Percentiles rank a stretch among this genome's conserved stretches.
Evolutionary conservation across 495 filamentous ascomycete species (phyloP).

Genomic region (Annulohypoxylon maeteangense): DNA sequence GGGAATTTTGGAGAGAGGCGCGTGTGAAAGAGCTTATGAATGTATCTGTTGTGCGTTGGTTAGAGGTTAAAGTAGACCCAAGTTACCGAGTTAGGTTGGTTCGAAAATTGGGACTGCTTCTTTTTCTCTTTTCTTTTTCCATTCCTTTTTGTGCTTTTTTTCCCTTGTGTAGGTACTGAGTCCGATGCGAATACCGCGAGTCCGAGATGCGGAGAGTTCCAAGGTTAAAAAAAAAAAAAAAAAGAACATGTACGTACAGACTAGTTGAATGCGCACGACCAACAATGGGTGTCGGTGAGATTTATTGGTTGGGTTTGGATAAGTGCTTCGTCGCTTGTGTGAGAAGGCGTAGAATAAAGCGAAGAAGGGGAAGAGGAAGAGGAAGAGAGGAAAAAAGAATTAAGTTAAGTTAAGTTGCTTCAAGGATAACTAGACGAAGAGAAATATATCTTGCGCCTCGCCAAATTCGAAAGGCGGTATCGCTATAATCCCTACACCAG

Average conservation of each 20-base stretch:
- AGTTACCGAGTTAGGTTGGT: constrained; percentile 7
- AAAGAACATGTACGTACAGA: constrained; percentile 30
- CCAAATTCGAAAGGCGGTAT: constrained; percentile 38
- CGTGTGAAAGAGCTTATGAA: constrained; percentile 24
- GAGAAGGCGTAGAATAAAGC: constrained; percentile 19
- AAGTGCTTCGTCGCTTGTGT: constrained; percentile 23
- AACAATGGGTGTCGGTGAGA: constrained; percentile 38
- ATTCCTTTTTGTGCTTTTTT: constrained; percentile 33
- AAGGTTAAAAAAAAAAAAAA: constrained; percentile 24
- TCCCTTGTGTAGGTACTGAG: constrained; percentile 26
- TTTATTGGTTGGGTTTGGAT: constrained; percentile 44
- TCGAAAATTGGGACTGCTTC: constrained; percentile 14
- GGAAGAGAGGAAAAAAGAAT: constrained; percentile 13
- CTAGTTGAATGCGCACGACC: constrained; percentile 33
- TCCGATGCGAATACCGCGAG: constrained; percentile 22
- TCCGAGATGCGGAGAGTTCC: constrained; percentile 34
- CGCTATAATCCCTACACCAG: constrained; percentile 40
- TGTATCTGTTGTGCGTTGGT: constrained; percentile 47
- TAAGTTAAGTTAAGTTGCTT: constrained; percentile 39
- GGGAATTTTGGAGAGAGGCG: constrained; percentile 7
- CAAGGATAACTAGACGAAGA: constrained; percentile 27
- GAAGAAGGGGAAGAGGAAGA: constrained; percentile 9
- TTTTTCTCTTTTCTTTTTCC: constrained; percentile 30
- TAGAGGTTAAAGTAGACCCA: neutral
- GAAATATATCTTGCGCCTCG: constrained; percentile 36